These are phyloP conservation scores for Exserohilum turcica DNA, from an alignment of 2,329 filamentous ascomycete species.

Conservation along the genomic window DNA sequence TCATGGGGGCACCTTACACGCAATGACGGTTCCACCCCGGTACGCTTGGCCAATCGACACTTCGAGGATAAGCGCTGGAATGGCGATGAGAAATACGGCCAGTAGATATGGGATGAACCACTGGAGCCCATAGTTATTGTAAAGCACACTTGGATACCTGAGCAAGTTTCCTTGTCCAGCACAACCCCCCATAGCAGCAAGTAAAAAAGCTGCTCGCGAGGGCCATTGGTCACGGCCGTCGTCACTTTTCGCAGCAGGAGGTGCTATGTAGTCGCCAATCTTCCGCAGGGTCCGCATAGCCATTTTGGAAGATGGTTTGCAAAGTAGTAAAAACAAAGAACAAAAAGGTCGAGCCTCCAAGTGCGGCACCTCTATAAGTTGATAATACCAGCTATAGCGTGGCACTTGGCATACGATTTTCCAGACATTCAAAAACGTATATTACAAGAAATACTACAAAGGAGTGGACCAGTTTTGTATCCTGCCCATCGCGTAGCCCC, in stretches of 20 bases:
- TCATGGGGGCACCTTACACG: slow-evolving; percentile 38
- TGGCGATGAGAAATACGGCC: slow-evolving; percentile 61
- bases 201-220: slow-evolving; percentile 60
- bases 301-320: slow-evolving; percentile 8
- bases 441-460: neutral
- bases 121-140: slow-evolving; percentile 65
- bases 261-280: slow-evolving; percentile 40
- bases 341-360: slow-evolving; percentile 1
- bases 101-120: slow-evolving; percentile 66
- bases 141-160: slow-evolving; percentile 63
- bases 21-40: slow-evolving; percentile 61
- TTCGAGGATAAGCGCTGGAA: slow-evolving; percentile 62
- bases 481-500: slow-evolving; percentile 8
- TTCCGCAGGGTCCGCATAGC: slow-evolving; percentile 28
- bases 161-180: slow-evolving; percentile 64
- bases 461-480: slow-evolving; percentile 23
- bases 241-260: slow-evolving; percentile 42
- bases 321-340: neutral
- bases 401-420: neutral
- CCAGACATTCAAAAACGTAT: neutral
- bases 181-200: slow-evolving; percentile 64
- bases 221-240: slow-evolving; percentile 61
- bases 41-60: slow-evolving; percentile 60
- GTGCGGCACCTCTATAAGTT: neutral
- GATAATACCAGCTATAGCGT: neutral